Evolutionary conservation across 2,329 filamentous ascomycete genomes (phyloP).

Genomic region (Colletotrichum endophyticum): DNA sequence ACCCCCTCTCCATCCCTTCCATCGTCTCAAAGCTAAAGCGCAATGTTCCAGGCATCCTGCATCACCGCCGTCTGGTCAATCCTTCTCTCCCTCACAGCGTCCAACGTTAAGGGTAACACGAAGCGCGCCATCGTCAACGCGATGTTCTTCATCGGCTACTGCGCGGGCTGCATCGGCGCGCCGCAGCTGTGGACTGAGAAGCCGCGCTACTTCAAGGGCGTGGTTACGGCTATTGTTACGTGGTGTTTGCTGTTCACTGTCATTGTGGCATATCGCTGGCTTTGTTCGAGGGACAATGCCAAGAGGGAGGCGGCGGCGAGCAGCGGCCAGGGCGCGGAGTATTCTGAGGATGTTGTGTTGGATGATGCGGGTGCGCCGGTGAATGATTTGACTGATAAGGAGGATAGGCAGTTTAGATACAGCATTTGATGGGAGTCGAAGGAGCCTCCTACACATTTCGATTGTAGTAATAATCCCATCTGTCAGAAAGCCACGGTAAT

Average conservation of each 20-base stretch:
- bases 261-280: slow-evolving; percentile 35
- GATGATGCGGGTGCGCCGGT: slow-evolving; percentile 28
- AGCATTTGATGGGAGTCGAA: slow-evolving; percentile 20
- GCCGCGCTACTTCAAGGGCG: slow-evolving; percentile 49
- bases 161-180: slow-evolving; percentile 47
- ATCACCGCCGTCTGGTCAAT: slow-evolving; percentile 47
- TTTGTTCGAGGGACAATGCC: slow-evolving; percentile 40
- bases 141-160: slow-evolving; percentile 57
- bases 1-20: neutral
- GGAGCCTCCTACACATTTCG: neutral
- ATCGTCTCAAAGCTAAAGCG: neutral
- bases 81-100: slow-evolving; percentile 47
- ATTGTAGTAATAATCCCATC: rapidly evolving
- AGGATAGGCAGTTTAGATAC: slow-evolving; percentile 38
- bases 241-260: slow-evolving; percentile 44
- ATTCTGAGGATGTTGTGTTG: slow-evolving; percentile 12
- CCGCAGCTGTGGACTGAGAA: slow-evolving; percentile 54
- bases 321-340: neutral
- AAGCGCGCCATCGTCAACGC: slow-evolving; percentile 51
- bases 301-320: slow-evolving; percentile 22
- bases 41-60: slow-evolving; percentile 33
- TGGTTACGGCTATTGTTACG: slow-evolving; percentile 48
- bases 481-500: neutral
- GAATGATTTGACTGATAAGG: slow-evolving; percentile 38
- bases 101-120: slow-evolving; percentile 57